A percentile compares a stretch with the other conserved stretches of the same genome.
Conservation (phyloP, 768 basidiomycete species). For the Lanmaoa rubissima region DNA sequence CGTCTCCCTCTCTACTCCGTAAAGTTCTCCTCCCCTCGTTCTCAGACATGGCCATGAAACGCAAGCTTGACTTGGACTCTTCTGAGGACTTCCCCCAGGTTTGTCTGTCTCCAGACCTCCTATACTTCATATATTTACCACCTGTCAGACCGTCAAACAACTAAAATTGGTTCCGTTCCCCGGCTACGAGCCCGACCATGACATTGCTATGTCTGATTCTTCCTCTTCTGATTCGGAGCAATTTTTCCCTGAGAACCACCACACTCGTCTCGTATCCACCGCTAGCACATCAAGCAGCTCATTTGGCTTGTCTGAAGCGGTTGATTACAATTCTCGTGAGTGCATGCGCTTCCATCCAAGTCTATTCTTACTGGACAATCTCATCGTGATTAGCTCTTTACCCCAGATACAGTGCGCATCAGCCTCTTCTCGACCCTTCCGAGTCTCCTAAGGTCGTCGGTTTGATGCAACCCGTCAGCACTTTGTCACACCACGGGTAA, state of each 20-base stretch:
- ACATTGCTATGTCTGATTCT: slow-evolving; percentile 66
- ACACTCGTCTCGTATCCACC: slow-evolving; percentile 63
- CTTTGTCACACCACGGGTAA: slow-evolving; percentile 73
- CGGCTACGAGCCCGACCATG: slow-evolving; percentile 57
- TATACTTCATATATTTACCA: slow-evolving; percentile 12
- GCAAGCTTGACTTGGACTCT: slow-evolving; percentile 65
- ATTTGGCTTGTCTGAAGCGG: slow-evolving; percentile 49
- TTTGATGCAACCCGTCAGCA: slow-evolving; percentile 62
- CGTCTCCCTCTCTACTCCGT: slow-evolving; percentile 1
- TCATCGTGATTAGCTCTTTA: slow-evolving; percentile 36
- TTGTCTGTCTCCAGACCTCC: slow-evolving; percentile 20
- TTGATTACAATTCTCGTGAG: slow-evolving; percentile 49
- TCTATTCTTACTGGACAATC: not conserved
- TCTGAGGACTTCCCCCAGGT: slow-evolving; percentile 54
- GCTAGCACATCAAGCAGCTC: slow-evolving; percentile 55
- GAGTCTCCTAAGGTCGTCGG: slow-evolving; percentile 52
- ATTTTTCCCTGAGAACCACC: slow-evolving; percentile 50
- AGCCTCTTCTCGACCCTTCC: slow-evolving; percentile 51
- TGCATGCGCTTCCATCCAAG: not conserved
- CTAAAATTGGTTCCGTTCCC: slow-evolving; percentile 76
- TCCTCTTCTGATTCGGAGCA: slow-evolving; percentile 57
- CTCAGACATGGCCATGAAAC: slow-evolving; percentile 63
- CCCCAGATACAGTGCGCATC: slow-evolving; percentile 63
- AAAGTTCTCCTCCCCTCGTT: slow-evolving; percentile 7
- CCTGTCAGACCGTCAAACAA: slow-evolving; percentile 57